A percentile compares a stretch with the other conserved stretches of the same genome.
These are phyloP conservation scores for Penicillium nordicum DNA, from an alignment of 2,329 filamentous ascomycete genomes.

Conservation along the genomic window DNA sequence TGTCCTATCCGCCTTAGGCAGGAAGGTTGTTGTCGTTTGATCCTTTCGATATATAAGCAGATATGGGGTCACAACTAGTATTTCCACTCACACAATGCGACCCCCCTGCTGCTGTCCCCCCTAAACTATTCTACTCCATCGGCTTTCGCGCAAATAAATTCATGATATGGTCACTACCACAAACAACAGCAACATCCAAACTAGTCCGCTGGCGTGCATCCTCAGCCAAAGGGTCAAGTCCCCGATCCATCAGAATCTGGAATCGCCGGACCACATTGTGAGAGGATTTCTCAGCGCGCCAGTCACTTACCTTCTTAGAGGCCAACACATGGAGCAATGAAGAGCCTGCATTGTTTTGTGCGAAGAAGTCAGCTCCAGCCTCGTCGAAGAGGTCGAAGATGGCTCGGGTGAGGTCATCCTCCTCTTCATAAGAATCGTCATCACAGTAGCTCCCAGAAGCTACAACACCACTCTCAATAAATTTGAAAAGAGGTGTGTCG, in stretches of 20 bases:
- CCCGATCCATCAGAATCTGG: slow-evolving; percentile 9
- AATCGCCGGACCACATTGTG: slow-evolving; percentile 1
- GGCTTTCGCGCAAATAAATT: slow-evolving; percentile 7
- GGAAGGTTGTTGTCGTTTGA: too few relatives aligned
- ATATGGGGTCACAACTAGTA: neutral
- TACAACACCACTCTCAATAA: neutral
- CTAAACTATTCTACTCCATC: neutral
- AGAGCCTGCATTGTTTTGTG: neutral
- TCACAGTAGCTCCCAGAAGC: neutral
- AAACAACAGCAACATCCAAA: slow-evolving; percentile 17
- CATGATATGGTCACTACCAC: slow-evolving; percentile 14
- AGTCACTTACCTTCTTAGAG: neutral
- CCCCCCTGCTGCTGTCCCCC: neutral
- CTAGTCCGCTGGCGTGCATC: slow-evolving; percentile 15
- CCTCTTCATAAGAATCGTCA: neutral
- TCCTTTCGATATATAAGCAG: too few relatives aligned
- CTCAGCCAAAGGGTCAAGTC: slow-evolving; percentile 19
- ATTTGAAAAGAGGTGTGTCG: slow-evolving; percentile 1
- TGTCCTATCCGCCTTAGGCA: too few relatives aligned
- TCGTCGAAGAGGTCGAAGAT: neutral
- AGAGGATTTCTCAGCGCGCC: neutral
- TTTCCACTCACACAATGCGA: neutral
- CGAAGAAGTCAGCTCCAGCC: slow-evolving; percentile 3
- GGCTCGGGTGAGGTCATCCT: neutral
- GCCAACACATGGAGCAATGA: slow-evolving; percentile 11